Conservation (phyloP, 495 filamentous ascomycete genomes). For the Annulohypoxylon stygium region DNA sequence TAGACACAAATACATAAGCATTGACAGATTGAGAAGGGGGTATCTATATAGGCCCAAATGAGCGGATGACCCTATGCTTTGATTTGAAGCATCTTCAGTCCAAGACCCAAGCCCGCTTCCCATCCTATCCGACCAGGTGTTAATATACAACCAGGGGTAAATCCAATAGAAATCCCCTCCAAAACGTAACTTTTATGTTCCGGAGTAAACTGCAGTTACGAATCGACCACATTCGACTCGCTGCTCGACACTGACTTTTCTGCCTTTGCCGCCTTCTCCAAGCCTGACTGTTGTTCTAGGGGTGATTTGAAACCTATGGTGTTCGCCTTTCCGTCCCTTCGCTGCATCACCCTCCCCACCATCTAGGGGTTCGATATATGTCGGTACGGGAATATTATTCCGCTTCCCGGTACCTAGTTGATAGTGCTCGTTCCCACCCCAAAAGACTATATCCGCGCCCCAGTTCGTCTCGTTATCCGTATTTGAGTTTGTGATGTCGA, state of each 20-base stretch:
- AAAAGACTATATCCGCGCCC: slow-evolving; percentile 89
- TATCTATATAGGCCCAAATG: slow-evolving; percentile 45
- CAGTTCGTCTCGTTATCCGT: slow-evolving; percentile 78
- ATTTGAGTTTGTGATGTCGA: slow-evolving; percentile 63
- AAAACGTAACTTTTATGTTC: slow-evolving; percentile 45
- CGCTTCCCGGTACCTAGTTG: slow-evolving; percentile 93
- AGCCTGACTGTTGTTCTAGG: slow-evolving; percentile 77
- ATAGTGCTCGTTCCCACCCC: slow-evolving; percentile 93
- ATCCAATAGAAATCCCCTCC: slow-evolving; percentile 5
- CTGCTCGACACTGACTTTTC: slow-evolving; percentile 82
- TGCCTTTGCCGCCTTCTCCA: slow-evolving; percentile 71
- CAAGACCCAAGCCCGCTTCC: slow-evolving; percentile 20
- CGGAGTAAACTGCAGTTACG: slow-evolving; percentile 84
- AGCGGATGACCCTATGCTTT: slow-evolving; percentile 39
- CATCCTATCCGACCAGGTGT: slow-evolving; percentile 9
- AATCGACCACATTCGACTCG: slow-evolving; percentile 87
- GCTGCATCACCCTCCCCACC: slow-evolving; percentile 60
- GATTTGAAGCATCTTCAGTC: slow-evolving; percentile 30
- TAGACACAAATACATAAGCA: slow-evolving; percentile 8
- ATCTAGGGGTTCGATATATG: slow-evolving; percentile 83
- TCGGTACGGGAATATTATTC: slow-evolving; percentile 79
- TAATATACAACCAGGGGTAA: slow-evolving; percentile 34
- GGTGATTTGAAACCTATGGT: slow-evolving; percentile 86
- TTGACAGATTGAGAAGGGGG: slow-evolving; percentile 46
- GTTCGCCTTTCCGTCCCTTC: slow-evolving; percentile 68